A percentile compares a stretch with the other conserved stretches of the same genome.
Evolutionary conservation across 2,329 filamentous ascomycete genomes (phyloP).

Genomic region (Elsinoe arachidis): DNA sequence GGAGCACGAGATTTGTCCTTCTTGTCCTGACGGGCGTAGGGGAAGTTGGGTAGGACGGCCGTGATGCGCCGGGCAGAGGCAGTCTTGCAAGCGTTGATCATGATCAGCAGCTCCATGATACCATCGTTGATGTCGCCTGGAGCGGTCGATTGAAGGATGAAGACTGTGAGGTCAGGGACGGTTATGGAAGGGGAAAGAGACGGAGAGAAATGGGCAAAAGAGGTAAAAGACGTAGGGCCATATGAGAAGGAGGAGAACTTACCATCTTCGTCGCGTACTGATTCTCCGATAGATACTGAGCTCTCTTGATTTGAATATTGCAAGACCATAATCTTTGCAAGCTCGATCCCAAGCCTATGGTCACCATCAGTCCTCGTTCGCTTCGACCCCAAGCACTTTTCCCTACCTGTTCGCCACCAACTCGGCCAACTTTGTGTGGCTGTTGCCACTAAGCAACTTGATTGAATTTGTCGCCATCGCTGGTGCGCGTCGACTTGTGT

Average conservation of each 20-base stretch:
- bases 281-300: constrained; percentile 89
- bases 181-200: not conserved
- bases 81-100: constrained; percentile 91
- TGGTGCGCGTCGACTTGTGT: not conserved
- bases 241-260: constrained; percentile 22
- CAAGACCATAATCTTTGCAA: constrained; percentile 69
- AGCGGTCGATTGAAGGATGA: constrained; percentile 90
- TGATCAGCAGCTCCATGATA: constrained; percentile 95
- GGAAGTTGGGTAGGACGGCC: constrained; percentile 91
- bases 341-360: constrained; percentile 61
- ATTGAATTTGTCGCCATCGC: constrained; percentile 64
- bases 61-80: constrained; percentile 85
- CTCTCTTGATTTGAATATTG: constrained; percentile 85
- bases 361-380: constrained; percentile 6
- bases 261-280: constrained; percentile 92
- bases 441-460: constrained; percentile 67
- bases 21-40: constrained; percentile 94
- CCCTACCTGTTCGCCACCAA: constrained; percentile 57
- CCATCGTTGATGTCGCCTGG: constrained; percentile 97
- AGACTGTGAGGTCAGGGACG: constrained; percentile 51
- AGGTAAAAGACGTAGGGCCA: not conserved
- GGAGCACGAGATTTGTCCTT: constrained; percentile 95
- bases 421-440: constrained; percentile 62
- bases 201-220: not conserved
- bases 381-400: constrained; percentile 9